Percentiles rank a stretch among this genome's conserved stretches.
These are phyloP conservation scores for Psilocybe tampanensis DNA, from an alignment of 768 basidiomycete genomes.

Conservation along the genomic window DNA sequence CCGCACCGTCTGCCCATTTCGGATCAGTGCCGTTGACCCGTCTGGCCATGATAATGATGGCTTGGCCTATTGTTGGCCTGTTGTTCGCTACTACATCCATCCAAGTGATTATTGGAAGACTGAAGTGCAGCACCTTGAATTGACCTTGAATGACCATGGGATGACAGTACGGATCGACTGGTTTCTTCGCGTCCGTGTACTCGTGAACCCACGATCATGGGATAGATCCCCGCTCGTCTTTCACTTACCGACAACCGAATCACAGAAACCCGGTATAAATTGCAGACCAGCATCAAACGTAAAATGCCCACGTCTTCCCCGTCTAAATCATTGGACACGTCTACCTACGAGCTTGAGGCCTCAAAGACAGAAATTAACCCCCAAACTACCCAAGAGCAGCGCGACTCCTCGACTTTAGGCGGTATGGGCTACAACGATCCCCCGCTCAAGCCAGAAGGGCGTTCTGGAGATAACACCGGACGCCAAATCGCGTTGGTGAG, in stretches of 20 bases:
- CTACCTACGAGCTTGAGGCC: neutral
- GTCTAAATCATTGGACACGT: neutral
- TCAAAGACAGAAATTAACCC: neutral
- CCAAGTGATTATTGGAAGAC: no score
- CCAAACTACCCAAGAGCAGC: neutral
- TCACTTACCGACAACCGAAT: slow-evolving; percentile 12
- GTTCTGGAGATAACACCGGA: slow-evolving; percentile 40
- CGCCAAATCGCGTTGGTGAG: slow-evolving; percentile 39
- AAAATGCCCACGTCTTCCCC: slow-evolving; percentile 8
- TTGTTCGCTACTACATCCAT: no score
- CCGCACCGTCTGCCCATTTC: no score
- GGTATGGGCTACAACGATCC: slow-evolving; percentile 13
- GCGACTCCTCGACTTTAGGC: neutral
- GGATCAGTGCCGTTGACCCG: no score
- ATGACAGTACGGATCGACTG: neutral
- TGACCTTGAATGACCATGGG: no score
- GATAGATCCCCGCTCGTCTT: slow-evolving; percentile 14
- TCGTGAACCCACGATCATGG: slow-evolving; percentile 21
- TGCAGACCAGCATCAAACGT: neutral
- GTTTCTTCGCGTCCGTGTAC: neutral
- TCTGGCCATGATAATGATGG: no score
- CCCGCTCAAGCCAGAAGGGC: slow-evolving; percentile 31
- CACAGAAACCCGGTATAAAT: slow-evolving; percentile 6
- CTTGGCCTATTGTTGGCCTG: no score
- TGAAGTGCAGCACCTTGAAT: no score